Base-by-base conservation (phyloP, 345 rosid species). In the Populus alba region DNA sequence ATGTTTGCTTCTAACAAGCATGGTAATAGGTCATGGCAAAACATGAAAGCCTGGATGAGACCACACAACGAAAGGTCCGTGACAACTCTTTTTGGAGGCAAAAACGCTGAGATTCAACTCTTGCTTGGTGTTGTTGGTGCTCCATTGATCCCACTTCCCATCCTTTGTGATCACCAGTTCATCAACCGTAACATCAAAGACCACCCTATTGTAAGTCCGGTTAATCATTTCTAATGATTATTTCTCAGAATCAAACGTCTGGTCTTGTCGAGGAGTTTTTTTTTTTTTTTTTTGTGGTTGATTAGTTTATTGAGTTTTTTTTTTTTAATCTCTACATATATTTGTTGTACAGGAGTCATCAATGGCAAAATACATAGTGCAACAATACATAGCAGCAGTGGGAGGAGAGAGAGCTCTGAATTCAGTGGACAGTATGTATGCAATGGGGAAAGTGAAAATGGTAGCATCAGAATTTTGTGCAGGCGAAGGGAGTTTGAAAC, bases 361-460 rank as follows among this genome's bases (percentile, higher is more conserved):
- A 9, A 94, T 91, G 92, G 99, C 97, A 39, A 92, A 88, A 68
- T 96, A 94, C 84, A 94, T 96, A 83, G 95, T 96, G 81, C 91
- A 92, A 43, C 99, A 96, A 35, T 96, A 96, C 76, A 80, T 88
- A 77, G 98, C 98, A 0, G 94, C 98, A 1, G 92, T 89, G 17
- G 99, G 99, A 22, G 99, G 99, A 15, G 98, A 96, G 27, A 78
- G 73, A 25, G 95, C 92, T 0, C 70, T 96, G 79, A 85, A 82
- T 77, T 71, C 91, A 0, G 78, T 90, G 11, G 88, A 89, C 59
- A 96, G 99, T 62, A 92, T 92, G 97, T 96, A 86, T 20, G 99
- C 97, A 2, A 89, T 92, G 89, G 99, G 99, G 70, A 94, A 96
- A 84, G 99, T 96, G 87, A 91, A 82, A 86, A 92, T 96, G 98